These are phyloP conservation scores for Venturiaceae sp. DNA, from an alignment of 2,329 filamentous ascomycete species.

Conservation along the genomic window DNA sequence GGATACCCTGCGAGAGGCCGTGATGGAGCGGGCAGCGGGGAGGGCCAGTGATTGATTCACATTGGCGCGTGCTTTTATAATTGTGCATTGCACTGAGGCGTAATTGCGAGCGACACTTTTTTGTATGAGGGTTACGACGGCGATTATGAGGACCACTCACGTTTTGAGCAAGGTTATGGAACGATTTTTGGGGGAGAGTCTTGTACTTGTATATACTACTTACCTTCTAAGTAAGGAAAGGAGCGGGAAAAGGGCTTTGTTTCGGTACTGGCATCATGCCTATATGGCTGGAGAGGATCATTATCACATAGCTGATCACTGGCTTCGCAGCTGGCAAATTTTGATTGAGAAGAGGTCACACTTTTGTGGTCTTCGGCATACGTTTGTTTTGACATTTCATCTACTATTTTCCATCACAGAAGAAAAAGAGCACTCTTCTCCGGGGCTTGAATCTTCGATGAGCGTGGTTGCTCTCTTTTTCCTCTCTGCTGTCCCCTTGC, in stretches of 20 bases:
- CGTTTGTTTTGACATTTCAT: too few species aligned
- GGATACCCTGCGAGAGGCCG: conserved; percentile 13
- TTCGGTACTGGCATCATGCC: neutral
- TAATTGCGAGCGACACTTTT: neutral
- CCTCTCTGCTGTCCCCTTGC: too few species aligned
- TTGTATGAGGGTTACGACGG: neutral
- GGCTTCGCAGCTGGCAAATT: neutral
- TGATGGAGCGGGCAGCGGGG: neutral
- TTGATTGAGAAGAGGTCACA: neutral
- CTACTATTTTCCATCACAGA: too few species aligned
- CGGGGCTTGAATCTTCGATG: too few species aligned
- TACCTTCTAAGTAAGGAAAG: too few species aligned
- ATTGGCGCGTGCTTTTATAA: neutral
- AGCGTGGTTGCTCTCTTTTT: too few species aligned
- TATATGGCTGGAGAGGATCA: neutral
- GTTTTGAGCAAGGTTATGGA: neutral
- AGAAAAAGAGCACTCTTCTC: too few species aligned
- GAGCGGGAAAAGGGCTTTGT: neutral
- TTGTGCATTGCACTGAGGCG: neutral
- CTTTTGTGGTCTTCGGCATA: too few species aligned
- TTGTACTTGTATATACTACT: neutral
- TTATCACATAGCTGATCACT: neutral
- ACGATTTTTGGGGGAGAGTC: neutral
- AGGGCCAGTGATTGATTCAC: neutral
- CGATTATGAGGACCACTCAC: neutral